Evolutionary conservation across 306 rosid species (phyloP), one percentile per base, ranked within the genome.

Genomic region (Echinosophora koreensis): DNA sequence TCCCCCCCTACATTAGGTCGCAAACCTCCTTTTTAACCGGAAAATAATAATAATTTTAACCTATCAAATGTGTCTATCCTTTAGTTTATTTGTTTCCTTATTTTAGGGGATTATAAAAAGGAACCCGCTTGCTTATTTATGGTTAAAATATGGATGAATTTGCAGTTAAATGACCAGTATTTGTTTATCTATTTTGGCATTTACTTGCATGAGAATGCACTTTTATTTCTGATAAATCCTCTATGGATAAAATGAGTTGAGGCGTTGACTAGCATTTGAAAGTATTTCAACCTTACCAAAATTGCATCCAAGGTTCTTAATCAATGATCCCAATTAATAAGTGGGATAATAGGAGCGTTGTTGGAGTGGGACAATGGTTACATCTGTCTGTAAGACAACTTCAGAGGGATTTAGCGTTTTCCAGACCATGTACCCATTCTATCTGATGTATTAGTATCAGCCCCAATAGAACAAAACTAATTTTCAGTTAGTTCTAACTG

Each of bases 341-440:
- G 27, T 12, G 51, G 59, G 69, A 77, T 57, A 6, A 42, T 49
- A 17, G 44, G 44, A 49, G 27, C 61, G 69, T 34, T 64, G 59
- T 46, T 76, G 41, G 34, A 49, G 52, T 35, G 16, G 13, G 4
- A 3, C 12, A 28, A 49, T 2, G 17, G 15, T 62, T 15, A 13
- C 63, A 74, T 35, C 32, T 67, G 46, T 57, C 37, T 18, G 41
- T 16, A 42, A 50, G 35, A 37, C 72, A 37, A 35, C 69, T 67
- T 77, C 32, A 28, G 46, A 58, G 66, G 76, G 54, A 56, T 44
- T 56, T 22, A 47, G 46, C 32, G 27, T 70, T 69, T 77, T 17
- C 15, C 47, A 30, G 51, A 34, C 39, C 28, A 42, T 39, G 34
- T 30, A 41, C 44, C 44, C 9, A 66, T 35, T 42, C 15, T 42